Conservation (phyloP, 2,329 filamentous ascomycete genomes). For the Cladosporium colombiae region DNA sequence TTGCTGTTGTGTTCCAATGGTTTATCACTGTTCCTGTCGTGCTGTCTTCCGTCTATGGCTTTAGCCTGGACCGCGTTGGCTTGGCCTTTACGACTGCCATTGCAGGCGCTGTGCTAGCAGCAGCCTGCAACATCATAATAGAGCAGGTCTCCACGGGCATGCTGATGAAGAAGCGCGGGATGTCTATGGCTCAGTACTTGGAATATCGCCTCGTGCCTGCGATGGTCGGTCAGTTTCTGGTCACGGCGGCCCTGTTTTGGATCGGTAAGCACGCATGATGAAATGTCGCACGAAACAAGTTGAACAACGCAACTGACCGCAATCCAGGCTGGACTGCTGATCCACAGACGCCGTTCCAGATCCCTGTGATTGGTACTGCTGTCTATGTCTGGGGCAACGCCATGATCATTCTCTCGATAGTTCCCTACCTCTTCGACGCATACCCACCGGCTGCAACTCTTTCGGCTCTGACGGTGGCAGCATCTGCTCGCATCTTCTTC, state of each 20-base stretch:
- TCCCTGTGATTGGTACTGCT: constrained; percentile 38
- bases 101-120: constrained; percentile 34
- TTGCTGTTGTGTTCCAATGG: constrained; percentile 35
- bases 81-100: constrained; percentile 38
- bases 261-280: constrained; percentile 22
- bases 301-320: neutral
- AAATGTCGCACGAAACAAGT: neutral
- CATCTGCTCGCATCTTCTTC: constrained; percentile 33
- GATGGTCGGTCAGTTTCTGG: constrained; percentile 38
- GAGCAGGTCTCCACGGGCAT: constrained; percentile 27
- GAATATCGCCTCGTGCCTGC: constrained; percentile 40
- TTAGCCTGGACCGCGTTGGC: constrained; percentile 28
- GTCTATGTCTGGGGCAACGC: constrained; percentile 39
- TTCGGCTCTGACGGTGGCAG: constrained; percentile 38
- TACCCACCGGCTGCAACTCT: constrained; percentile 39
- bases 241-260: constrained; percentile 39
- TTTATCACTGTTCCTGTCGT: constrained; percentile 37
- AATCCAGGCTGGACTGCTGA: constrained; percentile 34
- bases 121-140: constrained; percentile 31
- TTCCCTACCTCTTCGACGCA: constrained; percentile 43
- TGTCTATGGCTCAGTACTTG: constrained; percentile 23
- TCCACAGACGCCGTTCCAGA: constrained; percentile 31
- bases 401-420: constrained; percentile 36
- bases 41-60: constrained; percentile 28
- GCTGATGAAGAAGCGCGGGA: constrained; percentile 11